Conservation (phyloP, 176 grass and related monocot species). For the Neostapfia colusana region DNA sequence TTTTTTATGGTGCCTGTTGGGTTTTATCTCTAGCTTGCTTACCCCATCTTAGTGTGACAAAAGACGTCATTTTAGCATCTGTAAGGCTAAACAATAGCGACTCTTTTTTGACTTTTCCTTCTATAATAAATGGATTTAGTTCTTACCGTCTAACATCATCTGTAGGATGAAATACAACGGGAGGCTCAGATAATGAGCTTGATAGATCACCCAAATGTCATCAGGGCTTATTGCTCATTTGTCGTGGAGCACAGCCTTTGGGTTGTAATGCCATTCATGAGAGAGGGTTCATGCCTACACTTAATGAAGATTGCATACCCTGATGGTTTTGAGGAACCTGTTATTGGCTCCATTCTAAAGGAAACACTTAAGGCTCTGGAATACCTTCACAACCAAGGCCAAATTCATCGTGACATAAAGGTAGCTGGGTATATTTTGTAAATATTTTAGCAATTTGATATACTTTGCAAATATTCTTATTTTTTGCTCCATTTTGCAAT, state of each 20-base stretch:
- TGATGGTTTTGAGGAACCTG: conserved; percentile 88
- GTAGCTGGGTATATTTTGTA: conserved; percentile 35
- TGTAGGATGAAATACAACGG: conserved; percentile 84
- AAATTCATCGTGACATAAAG: conserved; percentile 98
- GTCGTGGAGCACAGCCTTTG: conserved; percentile 83
- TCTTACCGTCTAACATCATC: conserved; percentile 25
- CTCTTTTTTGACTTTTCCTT: not conserved
- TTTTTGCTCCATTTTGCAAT: conserved; percentile 31
- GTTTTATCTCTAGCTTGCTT: too few species aligned
- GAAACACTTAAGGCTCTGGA: conserved; percentile 96
- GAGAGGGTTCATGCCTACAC: conserved; percentile 93
- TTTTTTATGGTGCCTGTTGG: not conserved
- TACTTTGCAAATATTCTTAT: not conserved
- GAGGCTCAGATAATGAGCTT: conserved; percentile 99
- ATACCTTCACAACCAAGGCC: conserved; percentile 94
- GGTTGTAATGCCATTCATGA: conserved; percentile 99
- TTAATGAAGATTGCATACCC: conserved; percentile 92
- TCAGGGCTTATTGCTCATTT: conserved; percentile 91
- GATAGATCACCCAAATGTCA: conserved; percentile 95
- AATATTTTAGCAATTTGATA: not conserved
- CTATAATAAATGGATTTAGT: conserved; percentile 18
- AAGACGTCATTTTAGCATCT: too few species aligned
- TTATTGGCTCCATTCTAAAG: conserved; percentile 92
- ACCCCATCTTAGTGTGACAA: too few species aligned
- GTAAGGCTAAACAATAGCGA: not conserved